phyloP scores from a whole-genome alignment of 305 asterid species.

The Lippia alba region DNA sequence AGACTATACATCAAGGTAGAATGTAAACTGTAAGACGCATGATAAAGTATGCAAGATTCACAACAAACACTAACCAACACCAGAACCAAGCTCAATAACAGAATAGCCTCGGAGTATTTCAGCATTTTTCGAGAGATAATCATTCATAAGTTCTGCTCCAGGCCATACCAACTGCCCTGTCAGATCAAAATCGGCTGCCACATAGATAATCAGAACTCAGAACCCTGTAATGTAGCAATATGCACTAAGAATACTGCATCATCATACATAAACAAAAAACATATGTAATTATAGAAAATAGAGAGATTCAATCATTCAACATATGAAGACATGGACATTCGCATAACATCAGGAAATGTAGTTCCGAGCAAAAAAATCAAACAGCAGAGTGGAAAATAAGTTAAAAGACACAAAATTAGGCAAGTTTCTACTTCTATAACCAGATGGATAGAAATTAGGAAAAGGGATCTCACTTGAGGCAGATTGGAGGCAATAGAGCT shows the following conservation, averaged over 20 bases:
- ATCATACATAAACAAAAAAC: background rate
- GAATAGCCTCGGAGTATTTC: slow-evolving; percentile 75
- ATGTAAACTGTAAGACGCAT: background rate
- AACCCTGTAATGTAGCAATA: background rate
- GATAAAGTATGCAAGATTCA: background rate
- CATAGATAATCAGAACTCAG: slow-evolving; percentile 40
- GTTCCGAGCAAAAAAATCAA: slow-evolving; percentile 29
- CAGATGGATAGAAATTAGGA: slow-evolving; percentile 11
- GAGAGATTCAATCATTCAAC: background rate
- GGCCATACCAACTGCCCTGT: slow-evolving; percentile 99
- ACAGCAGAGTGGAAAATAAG: background rate
- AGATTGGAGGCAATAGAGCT: slow-evolving; percentile 87
- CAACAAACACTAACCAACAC: slow-evolving; percentile 75
- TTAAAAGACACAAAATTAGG: background rate
- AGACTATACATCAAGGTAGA: background rate
- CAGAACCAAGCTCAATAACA: slow-evolving; percentile 90
- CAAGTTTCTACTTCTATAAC: background rate
- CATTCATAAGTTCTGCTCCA: slow-evolving; percentile 85
- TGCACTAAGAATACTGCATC: background rate
- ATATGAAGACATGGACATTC: background rate
- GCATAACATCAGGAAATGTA: background rate
- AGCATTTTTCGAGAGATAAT: slow-evolving; percentile 72
- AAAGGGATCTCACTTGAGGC: slow-evolving; percentile 69
- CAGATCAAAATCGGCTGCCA: slow-evolving; percentile 94
- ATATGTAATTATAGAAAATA: background rate